Percentiles rank a stretch among this genome's conserved stretches.
phyloP scores from a whole-genome alignment of 2,329 filamentous ascomycete genomes.

The Scolecobasidium constrictum region DNA sequence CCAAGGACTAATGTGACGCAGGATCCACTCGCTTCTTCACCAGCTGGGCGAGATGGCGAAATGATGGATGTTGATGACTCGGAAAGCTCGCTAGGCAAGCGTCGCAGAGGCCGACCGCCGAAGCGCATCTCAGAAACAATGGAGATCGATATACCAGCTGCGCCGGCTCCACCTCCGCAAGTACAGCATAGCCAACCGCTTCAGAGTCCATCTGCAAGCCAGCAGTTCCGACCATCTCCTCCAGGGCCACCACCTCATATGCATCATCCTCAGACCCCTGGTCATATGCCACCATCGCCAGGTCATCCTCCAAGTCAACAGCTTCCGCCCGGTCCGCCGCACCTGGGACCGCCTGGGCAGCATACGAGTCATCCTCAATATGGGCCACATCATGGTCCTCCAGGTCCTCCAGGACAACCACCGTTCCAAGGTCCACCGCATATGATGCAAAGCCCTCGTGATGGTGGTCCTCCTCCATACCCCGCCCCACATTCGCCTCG shows the following conservation, averaged over 20 bases:
- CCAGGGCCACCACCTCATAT: conserved; percentile 2
- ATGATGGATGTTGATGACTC: conserved; percentile 1
- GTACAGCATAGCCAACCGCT: conserved; percentile 2
- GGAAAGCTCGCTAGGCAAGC: conserved; percentile 7
- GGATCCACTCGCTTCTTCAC: not conserved
- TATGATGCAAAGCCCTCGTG: not conserved
- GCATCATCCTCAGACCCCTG: not conserved
- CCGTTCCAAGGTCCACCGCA: not conserved
- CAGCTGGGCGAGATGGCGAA: not conserved
- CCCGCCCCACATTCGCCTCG: not conserved
- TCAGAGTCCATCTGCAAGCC: not conserved
- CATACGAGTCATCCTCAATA: not conserved
- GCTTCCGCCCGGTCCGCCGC: not conserved
- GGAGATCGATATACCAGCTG: conserved; percentile 4
- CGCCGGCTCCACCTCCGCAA: conserved; percentile 1
- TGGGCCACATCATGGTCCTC: not conserved
- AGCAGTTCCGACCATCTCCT: not conserved
- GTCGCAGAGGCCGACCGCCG: conserved; percentile 7
- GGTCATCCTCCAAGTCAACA: conserved; percentile 4
- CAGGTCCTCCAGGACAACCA: not conserved
- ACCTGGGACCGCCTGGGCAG: not conserved
- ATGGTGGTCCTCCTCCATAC: not conserved
- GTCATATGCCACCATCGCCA: not conserved
- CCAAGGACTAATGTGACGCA: conserved; percentile 4
- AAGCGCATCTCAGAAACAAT: conserved; percentile 9